Evolutionary conservation across 2,329 filamentous ascomycete species (phyloP), one percentile per base, ranked within the genome.

Genomic region (Blastomyces silverae): DNA sequence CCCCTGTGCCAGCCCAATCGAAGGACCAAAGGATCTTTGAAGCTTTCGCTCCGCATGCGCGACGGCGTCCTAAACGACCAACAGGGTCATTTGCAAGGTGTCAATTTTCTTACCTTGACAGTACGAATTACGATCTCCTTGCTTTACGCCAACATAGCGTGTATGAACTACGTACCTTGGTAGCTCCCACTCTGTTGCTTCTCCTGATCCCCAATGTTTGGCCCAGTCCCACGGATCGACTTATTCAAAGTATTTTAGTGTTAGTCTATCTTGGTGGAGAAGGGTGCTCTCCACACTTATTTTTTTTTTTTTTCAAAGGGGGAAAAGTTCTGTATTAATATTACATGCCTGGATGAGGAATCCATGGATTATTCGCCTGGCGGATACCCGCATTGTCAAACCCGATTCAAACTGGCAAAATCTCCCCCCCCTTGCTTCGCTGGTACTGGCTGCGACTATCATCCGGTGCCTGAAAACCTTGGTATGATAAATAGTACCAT

Each of bases 191-290:
- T 31, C 22, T 44, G 37, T 59, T 37, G 37, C 22, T 58, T 39
- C 34, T 44, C 28, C 13, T 28, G 37, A 6, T 58, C 56, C 56
- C 56, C n/a, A 58, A 58, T 42, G 11, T 42, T 44, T 44, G 55
- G 55, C 55, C 22, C 34, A 34, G 58, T 60, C 42, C 42, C 58
- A 60, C 42, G 58, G 58, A 28, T 60, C 58, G 42, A 25, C 37
- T 60, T 13, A 48, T 46, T 60, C 13, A 44, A 44, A 31, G 39
- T 46, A 55, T 37, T 56, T 56, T 56, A 56, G 15, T 61, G 50
- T 48, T n/a, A 20, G 42, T 8, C 42, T 42, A 61, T 61, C 57
- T 59, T n/a, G 39, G 57, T 42, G 57, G 57, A 59, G 57, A 59
- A 28, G 58, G 39, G 13, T 31, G 22, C 37, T 58, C 20, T 28